These are phyloP conservation scores for Rhodofomes roseus DNA, from an alignment of 1,284 basidiomycete species.

Conservation along the genomic window DNA sequence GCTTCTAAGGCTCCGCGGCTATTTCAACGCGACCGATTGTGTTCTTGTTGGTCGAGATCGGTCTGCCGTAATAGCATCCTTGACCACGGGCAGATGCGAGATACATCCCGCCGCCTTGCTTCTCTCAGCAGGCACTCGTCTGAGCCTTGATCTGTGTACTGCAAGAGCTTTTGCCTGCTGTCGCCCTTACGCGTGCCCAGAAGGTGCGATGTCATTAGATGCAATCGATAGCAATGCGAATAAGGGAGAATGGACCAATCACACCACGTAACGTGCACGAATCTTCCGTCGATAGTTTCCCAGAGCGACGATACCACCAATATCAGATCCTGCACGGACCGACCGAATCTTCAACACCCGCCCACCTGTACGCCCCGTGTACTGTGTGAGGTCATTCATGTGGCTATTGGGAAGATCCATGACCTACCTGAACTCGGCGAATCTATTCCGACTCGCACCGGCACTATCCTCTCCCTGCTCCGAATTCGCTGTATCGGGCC, in stretches of 20 bases:
- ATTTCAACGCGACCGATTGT: constrained; percentile 5
- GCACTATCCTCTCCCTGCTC: constrained; percentile 13
- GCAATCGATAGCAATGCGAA: constrained; percentile 8
- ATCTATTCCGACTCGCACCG: constrained; percentile 20
- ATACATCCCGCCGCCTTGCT: not conserved
- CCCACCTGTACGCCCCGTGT: constrained; percentile 18
- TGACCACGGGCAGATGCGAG: constrained; percentile 6
- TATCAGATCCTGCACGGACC: constrained; percentile 9
- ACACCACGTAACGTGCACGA: constrained; percentile 6
- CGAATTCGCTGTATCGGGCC: constrained; percentile 18
- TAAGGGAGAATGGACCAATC: constrained; percentile 5
- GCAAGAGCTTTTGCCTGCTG: constrained; percentile 1
- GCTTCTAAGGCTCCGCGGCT: constrained; percentile 13
- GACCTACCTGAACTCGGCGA: constrained; percentile 29
- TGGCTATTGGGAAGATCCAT: constrained; percentile 8
- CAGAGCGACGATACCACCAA: constrained; percentile 1
- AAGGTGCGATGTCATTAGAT: constrained; percentile 10
- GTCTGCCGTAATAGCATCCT: constrained; percentile 11
- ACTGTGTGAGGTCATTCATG: constrained; percentile 14
- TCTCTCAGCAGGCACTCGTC: constrained; percentile 5
- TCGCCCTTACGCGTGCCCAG: constrained; percentile 5
- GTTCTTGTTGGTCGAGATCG: constrained; percentile 13
- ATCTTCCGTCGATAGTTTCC: constrained; percentile 7
- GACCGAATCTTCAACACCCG: constrained; percentile 17
- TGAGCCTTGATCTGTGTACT: constrained; percentile 2